Conservation (phyloP, 2,329 filamentous ascomycete species). For the Macrophomina tecta region DNA sequence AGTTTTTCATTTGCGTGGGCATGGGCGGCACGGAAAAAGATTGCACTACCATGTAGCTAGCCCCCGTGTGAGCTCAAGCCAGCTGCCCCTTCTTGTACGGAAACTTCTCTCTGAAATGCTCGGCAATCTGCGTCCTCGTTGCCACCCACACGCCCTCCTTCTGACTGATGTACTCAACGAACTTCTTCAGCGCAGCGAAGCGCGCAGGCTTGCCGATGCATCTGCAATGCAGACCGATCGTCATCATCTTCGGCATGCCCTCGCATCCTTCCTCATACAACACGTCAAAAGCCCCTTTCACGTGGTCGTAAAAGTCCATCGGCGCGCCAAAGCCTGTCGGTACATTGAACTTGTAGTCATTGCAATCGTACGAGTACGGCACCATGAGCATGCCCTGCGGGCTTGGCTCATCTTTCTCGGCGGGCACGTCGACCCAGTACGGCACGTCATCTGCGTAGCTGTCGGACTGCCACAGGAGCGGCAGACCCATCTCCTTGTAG, state of each 20-base stretch:
- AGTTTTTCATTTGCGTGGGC: too few species aligned
- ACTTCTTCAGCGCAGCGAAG: conserved; percentile 58
- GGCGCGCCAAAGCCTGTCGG: conserved; percentile 55
- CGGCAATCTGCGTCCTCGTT: conserved; percentile 59
- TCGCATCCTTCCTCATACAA: conserved; percentile 59
- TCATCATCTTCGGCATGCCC: conserved; percentile 64
- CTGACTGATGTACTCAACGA: conserved; percentile 59
- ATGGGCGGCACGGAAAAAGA: too few species aligned
- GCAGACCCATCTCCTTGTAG: conserved; percentile 60
- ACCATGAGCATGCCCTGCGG: conserved; percentile 61
- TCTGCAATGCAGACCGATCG: conserved; percentile 60
- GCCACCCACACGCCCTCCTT: conserved; percentile 63
- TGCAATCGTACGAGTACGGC: conserved; percentile 62
- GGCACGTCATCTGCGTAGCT: conserved; percentile 62
- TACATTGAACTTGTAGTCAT: conserved; percentile 58
- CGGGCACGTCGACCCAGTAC: conserved; percentile 61
- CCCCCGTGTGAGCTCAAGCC: conserved; percentile 29
- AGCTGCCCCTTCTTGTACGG: conserved; percentile 55
- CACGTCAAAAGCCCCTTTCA: conserved; percentile 61
- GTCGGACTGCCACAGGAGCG: conserved; percentile 58
- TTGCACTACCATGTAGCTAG: background rate
- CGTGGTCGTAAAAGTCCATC: conserved; percentile 52
- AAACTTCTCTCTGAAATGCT: conserved; percentile 55
- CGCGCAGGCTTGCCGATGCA: conserved; percentile 61
- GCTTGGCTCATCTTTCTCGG: conserved; percentile 49